Evolutionary conservation across 2,329 filamentous ascomycete genomes (phyloP), one percentile per base, ranked within the genome.

Genomic region (Penicillium palitans): DNA sequence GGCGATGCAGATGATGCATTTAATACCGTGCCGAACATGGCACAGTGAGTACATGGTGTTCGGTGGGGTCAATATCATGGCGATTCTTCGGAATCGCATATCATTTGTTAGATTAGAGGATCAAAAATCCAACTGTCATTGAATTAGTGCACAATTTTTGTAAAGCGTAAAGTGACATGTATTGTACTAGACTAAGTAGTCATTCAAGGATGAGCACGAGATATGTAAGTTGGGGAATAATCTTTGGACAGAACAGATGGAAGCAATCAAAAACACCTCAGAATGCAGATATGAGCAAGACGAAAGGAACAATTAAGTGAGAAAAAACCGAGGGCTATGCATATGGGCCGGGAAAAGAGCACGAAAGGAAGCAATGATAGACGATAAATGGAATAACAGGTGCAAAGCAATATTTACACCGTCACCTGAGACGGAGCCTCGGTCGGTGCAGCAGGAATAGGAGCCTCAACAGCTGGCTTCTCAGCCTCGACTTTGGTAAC

Each of bases 251-350:
- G 21, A 35, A 51, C 29, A 35, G 25, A 21, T n/a, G 21, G n/a
- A 52, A 51, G 21, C 17, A 37, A 52, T 52, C 40, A 31, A 25
- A 45, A 51, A 57, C 54, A 57, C 54, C 54, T 33, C 54, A 45
- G 24, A 37, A 57, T 57, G 54, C 54, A 35, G 47, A 27, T 9
- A 25, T 17, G 19, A 44, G 8, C 17, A 27, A 52, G 17, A 17
- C 2, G 2, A 41, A 48, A 50, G 19, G 19, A 35, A 47, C 40
- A 55, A 21, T 44, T 33, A 33, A 15, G 31, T 6, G 15, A 35
- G 33, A 17, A 35, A 33, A 5, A 27, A 57, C 47, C 50, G 13
- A 54, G 59, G 55, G 63, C 67, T 69, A 69, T 69, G 67, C 50
- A 54, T 46, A 21, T 35, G n/a, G 24, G 45, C 13, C 12, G 48